Base-by-base conservation (phyloP, 179 eudicot genomes). In the Beta lomatogona region DNA sequence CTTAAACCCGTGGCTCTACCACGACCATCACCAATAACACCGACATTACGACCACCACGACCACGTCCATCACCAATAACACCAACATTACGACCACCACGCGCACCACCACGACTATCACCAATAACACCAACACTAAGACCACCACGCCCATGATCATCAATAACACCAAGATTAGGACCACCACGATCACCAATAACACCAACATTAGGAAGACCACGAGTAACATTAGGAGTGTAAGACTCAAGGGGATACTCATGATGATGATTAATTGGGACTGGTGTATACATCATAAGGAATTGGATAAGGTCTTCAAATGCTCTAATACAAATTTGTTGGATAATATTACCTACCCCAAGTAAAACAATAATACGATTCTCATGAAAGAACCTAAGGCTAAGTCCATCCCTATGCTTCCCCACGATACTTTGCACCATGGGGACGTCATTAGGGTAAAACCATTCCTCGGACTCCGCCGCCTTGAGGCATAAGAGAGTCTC, bases 271-370 rank as follows among this genome's bases (percentile, higher is more conserved):
- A 21, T 52, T 4, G 73, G 31, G 10, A 12, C 10, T 1, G 58
- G 73, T 75, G 12, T 68, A 19, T 46, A 15, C 0, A 28, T 21
- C 41, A 63, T 21, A 12, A 77, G 22, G 31, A 67, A 18, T 70
- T 53, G 57, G 1, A 88, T 52, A 15, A 88, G 78, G 59, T 93
- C 97, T 7, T 63, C 53, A 28, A 93, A 91, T 6, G 91, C 93
- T 46, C 86, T 82, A 5, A 31, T 63, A 57, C 93, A 93, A 28
- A 89, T 83, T 8, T 84, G 60, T 28, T 76, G 69, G 4, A 89
- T 52, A 3, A 86, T 84, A 48, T 74, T 70, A 4, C 78, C 61
- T 5, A 93, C 85, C 31, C 89, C 90, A 15, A 57, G 14, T 0
- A 83, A 52, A 41, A 92, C 79, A 22, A 7, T 25, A 2, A 64